Evolutionary conservation across 495 filamentous ascomycete species (phyloP), one percentile per base, ranked within the genome.

Genomic region (Gamarada debralockiae): DNA sequence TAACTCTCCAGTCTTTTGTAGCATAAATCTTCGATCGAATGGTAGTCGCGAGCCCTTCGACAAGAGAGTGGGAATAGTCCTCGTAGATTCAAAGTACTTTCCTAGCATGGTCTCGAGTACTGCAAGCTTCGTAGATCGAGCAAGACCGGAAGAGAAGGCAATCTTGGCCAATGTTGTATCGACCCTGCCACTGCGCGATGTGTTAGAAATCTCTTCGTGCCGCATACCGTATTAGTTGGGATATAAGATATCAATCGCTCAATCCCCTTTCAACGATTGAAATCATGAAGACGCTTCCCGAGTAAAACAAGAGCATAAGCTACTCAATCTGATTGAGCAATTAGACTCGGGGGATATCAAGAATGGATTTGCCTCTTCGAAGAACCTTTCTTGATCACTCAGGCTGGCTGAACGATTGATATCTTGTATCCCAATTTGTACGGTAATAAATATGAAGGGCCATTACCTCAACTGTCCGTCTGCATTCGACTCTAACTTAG

Each of bases 81-180:
- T 77, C 2, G 89, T 97, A 9, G 85, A 88, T 55, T 89, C 81
- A 58, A 96, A 89, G 66, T 97, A 97, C 39, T 83, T 78, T 39
- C 77, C 78, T 10, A 97, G 72, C n/a, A 88, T 78, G 38, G 79
- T 85, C 62, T 98, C 93, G 10, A 98, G 78, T 3, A 95, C 89
- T n/a, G 90, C 92, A 10, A 98, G 75, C 65, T 97, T 98, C n/a
- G 93, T 96, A 46, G 85, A 90, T 40, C 93, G 78, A 22, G 93
- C 92, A n/a, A 98, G 74, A 3, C 93, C 93, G 0, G 90, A 96
- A 2, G 90, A 96, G 65, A 98, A 98, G 14, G 93, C 93, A 44
- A 98, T 89, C 63, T 98, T 96, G 23, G 90, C 89, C 24, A 97
- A 76, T 1, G 91, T 85, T 1, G 87, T 89, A 63, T 93, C 86